Evolutionary conservation across 345 rosid genomes (phyloP), one percentile per base, ranked within the genome.

Genomic region (Moricandia arvensis): DNA sequence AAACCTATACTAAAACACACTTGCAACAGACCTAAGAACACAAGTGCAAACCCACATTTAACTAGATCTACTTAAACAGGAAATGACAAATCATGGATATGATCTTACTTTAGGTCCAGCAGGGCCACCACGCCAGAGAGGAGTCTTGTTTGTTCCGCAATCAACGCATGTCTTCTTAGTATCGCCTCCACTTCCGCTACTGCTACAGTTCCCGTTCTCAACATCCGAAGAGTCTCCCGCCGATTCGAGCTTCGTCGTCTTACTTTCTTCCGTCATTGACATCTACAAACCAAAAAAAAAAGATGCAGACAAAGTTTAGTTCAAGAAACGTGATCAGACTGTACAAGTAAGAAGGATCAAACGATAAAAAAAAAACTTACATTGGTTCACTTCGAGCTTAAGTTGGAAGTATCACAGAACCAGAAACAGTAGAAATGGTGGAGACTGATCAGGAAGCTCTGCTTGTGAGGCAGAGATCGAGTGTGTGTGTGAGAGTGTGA

Each of bases 81-180:
- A n/a, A n/a, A n/a, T n/a, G n/a, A n/a, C n/a, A n/a, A n/a, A n/a
- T n/a, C n/a, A n/a, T n/a, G n/a, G n/a, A 35, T 53, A 62, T 57
- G 26, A 59, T 8, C 10, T 55, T 67, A 89, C 99, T 90, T 93
- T 95, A 11, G 99, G 99, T 0, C 99, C 99, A 33, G 99, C 93
- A n/a, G 99, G 99, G 5, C 99, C 99, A 6, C 98, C 92, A 31
- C 99, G 83, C n/a, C 99, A 95, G 5, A 95, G 93, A 9, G 99
- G 99, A 47, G 99, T 95, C 69, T 85, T 88, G 11, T 86, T 67
- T 7, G 99, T 95, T 4, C 98, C 98, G 29, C 99, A 95, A 86
- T 92, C 97, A n/a, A 11, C 90, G 66, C 99, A 95, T 0, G 89
- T 85, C 62, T 92, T 95, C 86, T n/a, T 94, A 57, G 61, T 79